These are phyloP conservation scores for Lunasporangiospora selenospora DNA, from an alignment of 192 early-diverging fungal genomes.

Conservation along the genomic window DNA sequence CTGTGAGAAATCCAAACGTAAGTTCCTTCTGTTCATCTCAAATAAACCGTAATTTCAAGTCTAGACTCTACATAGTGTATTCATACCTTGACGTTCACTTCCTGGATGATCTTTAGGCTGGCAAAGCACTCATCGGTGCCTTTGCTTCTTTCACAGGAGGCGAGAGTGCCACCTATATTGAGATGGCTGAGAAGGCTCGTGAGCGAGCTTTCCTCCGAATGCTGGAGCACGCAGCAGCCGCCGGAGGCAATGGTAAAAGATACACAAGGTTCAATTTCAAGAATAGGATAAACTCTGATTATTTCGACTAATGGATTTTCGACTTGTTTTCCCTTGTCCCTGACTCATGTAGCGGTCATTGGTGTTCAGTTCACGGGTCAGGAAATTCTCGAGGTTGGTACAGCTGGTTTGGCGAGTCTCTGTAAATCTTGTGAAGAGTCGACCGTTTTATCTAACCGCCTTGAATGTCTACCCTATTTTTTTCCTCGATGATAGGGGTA, in stretches of 20 bases:
- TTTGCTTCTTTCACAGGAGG: constrained; percentile 37
- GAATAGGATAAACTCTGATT: no score
- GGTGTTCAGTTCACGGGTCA: constrained; percentile 42
- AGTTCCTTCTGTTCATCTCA: neutral
- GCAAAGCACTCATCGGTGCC: constrained; percentile 23
- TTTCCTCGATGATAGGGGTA: no score
- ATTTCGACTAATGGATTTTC: no score
- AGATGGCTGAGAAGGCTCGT: constrained; percentile 46
- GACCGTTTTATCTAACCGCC: no score
- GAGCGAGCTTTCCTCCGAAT: constrained; percentile 38
- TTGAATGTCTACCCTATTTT: no score
- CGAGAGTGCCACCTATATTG: constrained; percentile 40
- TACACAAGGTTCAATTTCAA: no score
- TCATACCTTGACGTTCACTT: neutral
- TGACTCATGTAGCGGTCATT: constrained; percentile 34
- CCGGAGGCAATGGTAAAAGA: constrained; percentile 43
- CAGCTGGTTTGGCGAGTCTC: no score
- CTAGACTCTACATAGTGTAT: no score
- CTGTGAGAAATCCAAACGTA: constrained; percentile 45
- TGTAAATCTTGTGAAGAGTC: no score
- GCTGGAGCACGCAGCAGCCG: constrained; percentile 38
- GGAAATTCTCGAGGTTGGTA: constrained; percentile 35
- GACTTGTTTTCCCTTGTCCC: no score
- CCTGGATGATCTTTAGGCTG: no score
- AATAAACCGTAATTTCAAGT: neutral